Evolutionary conservation across 176 grass and related monocot genomes (phyloP).

Genomic region (Dendrocalamus sinicus): DNA sequence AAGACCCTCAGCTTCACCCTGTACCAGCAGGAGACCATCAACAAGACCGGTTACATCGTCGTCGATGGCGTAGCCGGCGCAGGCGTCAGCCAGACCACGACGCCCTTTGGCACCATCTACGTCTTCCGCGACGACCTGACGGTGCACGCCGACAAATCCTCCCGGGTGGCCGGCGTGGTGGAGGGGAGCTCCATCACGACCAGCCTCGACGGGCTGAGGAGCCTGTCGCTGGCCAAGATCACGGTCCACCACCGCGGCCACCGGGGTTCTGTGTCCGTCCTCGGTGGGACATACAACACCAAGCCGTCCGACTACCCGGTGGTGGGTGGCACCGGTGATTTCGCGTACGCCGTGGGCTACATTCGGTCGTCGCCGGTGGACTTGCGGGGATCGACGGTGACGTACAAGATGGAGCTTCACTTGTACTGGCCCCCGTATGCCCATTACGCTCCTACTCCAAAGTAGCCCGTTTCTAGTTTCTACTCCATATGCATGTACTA

Average conservation of each 20-base stretch:
- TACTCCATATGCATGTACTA: background rate
- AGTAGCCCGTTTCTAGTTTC: background rate
- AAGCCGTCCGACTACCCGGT: constrained; percentile 61
- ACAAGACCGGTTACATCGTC: constrained; percentile 69
- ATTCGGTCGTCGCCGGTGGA: constrained; percentile 58
- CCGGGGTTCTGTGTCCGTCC: constrained; percentile 67
- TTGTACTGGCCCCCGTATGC: constrained; percentile 51
- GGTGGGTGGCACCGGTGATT: constrained; percentile 67
- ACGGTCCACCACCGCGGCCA: constrained; percentile 55
- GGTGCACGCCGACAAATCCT: constrained; percentile 32
- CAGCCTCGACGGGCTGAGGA: too few species aligned
- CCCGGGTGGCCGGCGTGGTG: constrained; percentile 55
- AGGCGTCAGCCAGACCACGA: constrained; percentile 64
- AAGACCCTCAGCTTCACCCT: constrained; percentile 64
- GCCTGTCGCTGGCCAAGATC: constrained; percentile 53
- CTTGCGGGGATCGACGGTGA: constrained; percentile 11
- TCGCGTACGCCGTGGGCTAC: constrained; percentile 59
- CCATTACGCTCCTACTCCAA: constrained; percentile 15
- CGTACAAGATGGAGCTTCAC: constrained; percentile 45
- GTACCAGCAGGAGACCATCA: constrained; percentile 84
- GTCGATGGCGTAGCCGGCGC: constrained; percentile 63
- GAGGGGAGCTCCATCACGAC: constrained; percentile 57
- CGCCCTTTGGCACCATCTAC: constrained; percentile 74
- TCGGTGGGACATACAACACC: constrained; percentile 72
- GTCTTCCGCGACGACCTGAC: constrained; percentile 78